A percentile compares a stretch with the other conserved stretches of the same genome.
Conservation (phyloP, 2,329 filamentous ascomycete species). For the Fulvia fulva region DNA sequence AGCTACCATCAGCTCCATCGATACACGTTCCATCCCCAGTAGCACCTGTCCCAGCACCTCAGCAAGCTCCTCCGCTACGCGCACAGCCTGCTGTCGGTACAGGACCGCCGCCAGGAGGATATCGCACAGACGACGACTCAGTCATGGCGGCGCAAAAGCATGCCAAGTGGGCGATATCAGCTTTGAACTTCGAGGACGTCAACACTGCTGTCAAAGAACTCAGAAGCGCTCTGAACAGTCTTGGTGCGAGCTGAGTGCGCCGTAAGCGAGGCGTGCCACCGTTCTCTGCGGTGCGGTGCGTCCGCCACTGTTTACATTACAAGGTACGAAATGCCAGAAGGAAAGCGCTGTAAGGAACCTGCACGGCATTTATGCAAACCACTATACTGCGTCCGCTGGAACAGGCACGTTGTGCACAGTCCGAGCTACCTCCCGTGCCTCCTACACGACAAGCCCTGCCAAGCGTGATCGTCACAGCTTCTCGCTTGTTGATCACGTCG, state of each 20-base stretch:
- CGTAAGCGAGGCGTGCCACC: background rate
- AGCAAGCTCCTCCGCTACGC: conserved; percentile 18
- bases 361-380: background rate
- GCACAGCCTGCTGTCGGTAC: conserved; percentile 8
- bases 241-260: conserved; percentile 57
- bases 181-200: conserved; percentile 93
- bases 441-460: too few species aligned
- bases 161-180: conserved; percentile 94
- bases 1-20: conserved; percentile 8
- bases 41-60: conserved; percentile 11
- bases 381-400: background rate
- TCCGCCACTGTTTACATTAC: background rate
- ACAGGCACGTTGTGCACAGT: background rate
- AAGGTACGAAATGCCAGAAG: background rate
- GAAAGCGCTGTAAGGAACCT: background rate
- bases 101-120: conserved; percentile 35
- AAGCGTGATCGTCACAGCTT: background rate
- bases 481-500: background rate
- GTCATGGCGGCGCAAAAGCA: conserved; percentile 87
- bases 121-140: conserved; percentile 62
- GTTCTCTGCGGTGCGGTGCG: background rate
- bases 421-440: too few species aligned
- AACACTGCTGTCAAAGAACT: conserved; percentile 84
- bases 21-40: conserved; percentile 8
- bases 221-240: conserved; percentile 63